Base-by-base conservation (phyloP, 2,329 filamentous ascomycete genomes). In the Zalaria sp. region DNA sequence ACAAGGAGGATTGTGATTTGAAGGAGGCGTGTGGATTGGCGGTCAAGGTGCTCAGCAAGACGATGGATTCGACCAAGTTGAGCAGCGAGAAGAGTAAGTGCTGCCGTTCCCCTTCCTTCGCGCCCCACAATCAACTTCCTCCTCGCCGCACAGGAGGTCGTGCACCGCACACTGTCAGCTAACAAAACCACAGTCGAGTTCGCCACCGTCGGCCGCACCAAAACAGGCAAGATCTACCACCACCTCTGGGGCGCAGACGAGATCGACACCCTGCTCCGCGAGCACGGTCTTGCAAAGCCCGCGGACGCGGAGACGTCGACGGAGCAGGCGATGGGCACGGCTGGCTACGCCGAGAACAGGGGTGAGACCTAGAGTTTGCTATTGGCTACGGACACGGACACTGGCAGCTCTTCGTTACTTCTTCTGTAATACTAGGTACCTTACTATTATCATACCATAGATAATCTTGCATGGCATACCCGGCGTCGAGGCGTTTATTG, bases 41-140 rank as follows among this genome's bases (percentile, higher is more conserved):
- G 7, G 91, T 98, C 62, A 98, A 98, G 75, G 91, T 98, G 49
- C 68, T 98, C 51, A 96, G 91, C 75, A 98, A 98, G 79, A 98
- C 91, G 4, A 98, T 98, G 93, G 91, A 98, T 64, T 94, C 88
- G 42, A 96, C 89, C 42, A 98, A 95, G 73, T 68, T 98, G 59
- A 95, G 87, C 71, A 94, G 87, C 59, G 91, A 98, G 75, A 98
- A 98, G 77, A 94, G 88, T 94, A 68, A 64, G 84, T 72, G n/a
- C 18, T 10, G 6, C 18, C 28, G 11, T 37, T 38, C 26, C 28
- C 34, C 48, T 35, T 18, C 18, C 18, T 18, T 18, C 18, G 18
- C 18, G 18, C 18, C 18, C 18, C 18, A 18, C 18, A 18, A 18
- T 18, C 18, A 7, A 32, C 29, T 32, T n/a, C 29, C 29, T 7